A percentile compares a stretch with the other conserved stretches of the same genome.
phyloP scores from a whole-genome alignment of 192 early-diverging fungal genomes.

The Coemansia sp. region DNA sequence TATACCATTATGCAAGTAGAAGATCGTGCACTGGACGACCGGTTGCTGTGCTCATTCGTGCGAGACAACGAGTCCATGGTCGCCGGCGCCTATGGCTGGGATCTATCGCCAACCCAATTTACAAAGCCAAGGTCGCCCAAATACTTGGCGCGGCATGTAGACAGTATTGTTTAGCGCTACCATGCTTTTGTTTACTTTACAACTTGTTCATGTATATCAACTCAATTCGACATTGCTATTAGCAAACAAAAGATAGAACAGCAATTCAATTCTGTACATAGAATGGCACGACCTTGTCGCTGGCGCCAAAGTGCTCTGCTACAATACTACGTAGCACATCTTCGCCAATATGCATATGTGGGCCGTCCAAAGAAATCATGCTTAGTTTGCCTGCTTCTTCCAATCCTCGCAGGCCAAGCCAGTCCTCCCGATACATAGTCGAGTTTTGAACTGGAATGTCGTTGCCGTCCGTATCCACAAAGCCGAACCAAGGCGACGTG shows the following conservation, averaged over 20 bases:
- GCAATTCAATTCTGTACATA: slow-evolving; percentile 6
- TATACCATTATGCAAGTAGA: slow-evolving; percentile 40
- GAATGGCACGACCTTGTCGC: neutral
- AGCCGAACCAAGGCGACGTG: slow-evolving; percentile 73
- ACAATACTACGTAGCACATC: slow-evolving; percentile 28
- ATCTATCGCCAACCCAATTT: slow-evolving; percentile 2
- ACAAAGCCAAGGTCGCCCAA: slow-evolving; percentile 9
- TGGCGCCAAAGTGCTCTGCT: slow-evolving; percentile 28
- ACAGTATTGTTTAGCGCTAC: slow-evolving; percentile 5
- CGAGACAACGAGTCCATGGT: slow-evolving; percentile 18
- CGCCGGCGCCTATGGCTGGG: slow-evolving; percentile 14
- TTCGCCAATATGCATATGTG: slow-evolving; percentile 47
- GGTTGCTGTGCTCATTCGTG: slow-evolving; percentile 22
- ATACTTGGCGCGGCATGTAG: slow-evolving; percentile 6
- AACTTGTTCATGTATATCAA: neutral
- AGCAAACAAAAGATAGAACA: neutral
- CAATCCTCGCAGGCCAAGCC: slow-evolving; percentile 66
- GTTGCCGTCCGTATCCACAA: slow-evolving; percentile 59
- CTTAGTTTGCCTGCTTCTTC: slow-evolving; percentile 48
- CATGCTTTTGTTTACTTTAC: neutral
- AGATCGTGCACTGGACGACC: slow-evolving; percentile 42
- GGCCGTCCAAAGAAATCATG: slow-evolving; percentile 33
- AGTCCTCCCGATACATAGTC: slow-evolving; percentile 67
- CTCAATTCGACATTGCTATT: neutral
- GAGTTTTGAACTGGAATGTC: slow-evolving; percentile 60